Conservation (phyloP, 1,139 yeast genomes). For the Debaryomyces sp. region DNA sequence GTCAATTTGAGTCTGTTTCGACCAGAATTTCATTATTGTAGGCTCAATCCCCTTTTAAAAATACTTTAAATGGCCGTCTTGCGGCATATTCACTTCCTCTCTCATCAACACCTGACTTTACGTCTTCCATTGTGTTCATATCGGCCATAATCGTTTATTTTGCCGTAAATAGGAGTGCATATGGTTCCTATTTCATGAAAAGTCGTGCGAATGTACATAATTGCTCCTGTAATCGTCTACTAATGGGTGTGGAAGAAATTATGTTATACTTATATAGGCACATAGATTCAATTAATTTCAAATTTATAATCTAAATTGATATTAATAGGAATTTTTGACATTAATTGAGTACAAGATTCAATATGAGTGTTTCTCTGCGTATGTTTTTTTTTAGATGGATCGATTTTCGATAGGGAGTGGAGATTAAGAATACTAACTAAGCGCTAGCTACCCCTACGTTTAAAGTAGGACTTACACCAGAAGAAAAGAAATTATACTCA, state of each 20-base stretch:
- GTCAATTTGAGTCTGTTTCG: not conserved
- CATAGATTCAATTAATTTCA: not conserved
- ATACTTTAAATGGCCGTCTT: not conserved
- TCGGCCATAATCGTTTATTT: not conserved
- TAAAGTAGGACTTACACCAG: constrained; percentile 64
- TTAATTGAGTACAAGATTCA: constrained; percentile 5
- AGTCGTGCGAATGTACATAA: constrained; percentile 2
- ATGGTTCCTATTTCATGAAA: not conserved
- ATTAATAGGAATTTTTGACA: not conserved
- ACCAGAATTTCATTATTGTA: not conserved
- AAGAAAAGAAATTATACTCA: constrained; percentile 75
- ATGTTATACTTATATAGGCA: not conserved
- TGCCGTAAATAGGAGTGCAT: not conserved
- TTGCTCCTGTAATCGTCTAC: constrained; percentile 4
- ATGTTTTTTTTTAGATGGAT: constrained; percentile 17
- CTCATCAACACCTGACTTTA: too few species aligned
- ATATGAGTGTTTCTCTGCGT: constrained; percentile 33
- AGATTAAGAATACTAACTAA: constrained; percentile 10
- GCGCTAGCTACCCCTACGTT: constrained; percentile 33
- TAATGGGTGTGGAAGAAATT: not conserved
- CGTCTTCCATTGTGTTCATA: not conserved
- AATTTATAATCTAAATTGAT: not conserved
- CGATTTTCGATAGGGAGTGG: not conserved
- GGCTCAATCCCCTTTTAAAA: not conserved
- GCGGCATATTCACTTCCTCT: too few species aligned